Evolutionary conservation across 768 basidiomycete genomes (phyloP).

Genomic region (Russula sp.): DNA sequence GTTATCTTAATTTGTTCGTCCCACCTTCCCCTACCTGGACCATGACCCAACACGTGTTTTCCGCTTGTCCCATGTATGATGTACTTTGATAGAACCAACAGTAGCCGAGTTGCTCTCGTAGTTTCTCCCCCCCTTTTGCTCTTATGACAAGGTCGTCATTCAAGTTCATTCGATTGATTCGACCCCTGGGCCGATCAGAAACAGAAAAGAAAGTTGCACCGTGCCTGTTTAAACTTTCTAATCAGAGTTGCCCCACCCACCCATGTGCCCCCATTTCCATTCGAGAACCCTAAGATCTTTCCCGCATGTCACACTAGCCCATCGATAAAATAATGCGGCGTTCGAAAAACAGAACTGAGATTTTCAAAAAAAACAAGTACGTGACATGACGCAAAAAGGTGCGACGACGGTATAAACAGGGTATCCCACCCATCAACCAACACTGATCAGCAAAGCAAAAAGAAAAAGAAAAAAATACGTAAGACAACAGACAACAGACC

Average conservation of each 20-base stretch:
- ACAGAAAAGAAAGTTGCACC: neutral
- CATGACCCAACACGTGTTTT: neutral
- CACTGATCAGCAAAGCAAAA: no score
- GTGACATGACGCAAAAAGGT: neutral
- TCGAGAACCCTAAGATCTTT: neutral
- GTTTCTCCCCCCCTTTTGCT: neutral
- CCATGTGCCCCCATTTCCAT: neutral
- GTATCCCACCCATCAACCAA: neutral
- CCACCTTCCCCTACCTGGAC: neutral
- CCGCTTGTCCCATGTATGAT: constrained; percentile 4
- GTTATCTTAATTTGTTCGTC: neutral
- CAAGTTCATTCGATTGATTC: neutral
- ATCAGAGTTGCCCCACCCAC: neutral
- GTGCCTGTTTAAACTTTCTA: neutral
- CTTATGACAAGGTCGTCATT: neutral
- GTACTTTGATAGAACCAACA: constrained; percentile 11
- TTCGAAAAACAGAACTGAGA: neutral
- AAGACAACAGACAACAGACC: neutral
- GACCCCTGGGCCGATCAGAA: neutral
- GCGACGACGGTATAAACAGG: neutral
- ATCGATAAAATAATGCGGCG: neutral
- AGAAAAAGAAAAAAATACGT: no score
- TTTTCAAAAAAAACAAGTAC: neutral
- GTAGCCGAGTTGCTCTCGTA: constrained; percentile 4
- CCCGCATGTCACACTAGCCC: neutral